Conservation (phyloP, 2,329 filamentous ascomycete species). For the Decorospora gaudefroyi region DNA sequence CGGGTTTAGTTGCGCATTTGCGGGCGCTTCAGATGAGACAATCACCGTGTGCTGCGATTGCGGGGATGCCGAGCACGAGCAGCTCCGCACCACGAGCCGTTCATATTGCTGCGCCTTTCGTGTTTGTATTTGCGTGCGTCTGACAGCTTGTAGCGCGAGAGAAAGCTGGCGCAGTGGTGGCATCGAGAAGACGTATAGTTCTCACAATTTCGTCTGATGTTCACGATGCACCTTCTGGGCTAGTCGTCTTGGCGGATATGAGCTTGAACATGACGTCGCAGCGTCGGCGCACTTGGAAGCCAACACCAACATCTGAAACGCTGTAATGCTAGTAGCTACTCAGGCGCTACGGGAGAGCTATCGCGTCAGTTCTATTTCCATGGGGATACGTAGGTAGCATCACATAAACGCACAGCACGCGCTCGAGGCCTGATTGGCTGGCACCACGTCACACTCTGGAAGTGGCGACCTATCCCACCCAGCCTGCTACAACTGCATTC, state of each 20-base stretch:
- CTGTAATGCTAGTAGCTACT: background rate
- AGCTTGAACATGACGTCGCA: conserved; percentile 21
- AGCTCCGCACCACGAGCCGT: conserved; percentile 26
- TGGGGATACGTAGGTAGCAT: too few species aligned
- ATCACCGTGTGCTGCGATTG: conserved; percentile 32
- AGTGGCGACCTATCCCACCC: conserved; percentile 31
- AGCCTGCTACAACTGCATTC: conserved; percentile 24
- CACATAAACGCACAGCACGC: conserved; percentile 5
- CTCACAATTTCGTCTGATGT: conserved; percentile 14
- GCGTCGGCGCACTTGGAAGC: conserved; percentile 1
- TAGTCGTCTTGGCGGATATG: conserved; percentile 32
- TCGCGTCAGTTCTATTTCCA: background rate
- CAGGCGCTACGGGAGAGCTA: background rate
- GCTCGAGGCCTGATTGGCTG: conserved; percentile 31
- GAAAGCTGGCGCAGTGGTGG: conserved; percentile 35
- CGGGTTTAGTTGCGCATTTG: conserved; percentile 36
- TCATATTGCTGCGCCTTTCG: conserved; percentile 11
- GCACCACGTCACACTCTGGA: conserved; percentile 34
- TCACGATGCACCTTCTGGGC: conserved; percentile 26
- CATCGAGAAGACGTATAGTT: conserved; percentile 37
- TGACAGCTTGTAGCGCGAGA: conserved; percentile 17
- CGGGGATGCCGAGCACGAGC: conserved; percentile 44
- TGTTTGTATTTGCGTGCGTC: conserved; percentile 11
- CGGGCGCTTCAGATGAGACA: conserved; percentile 18
- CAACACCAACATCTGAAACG: conserved; percentile 1